Evolutionary conservation across 495 filamentous ascomycete genomes (phyloP), one percentile per base, ranked within the genome.

Genomic region (Penicillium waksmanii): DNA sequence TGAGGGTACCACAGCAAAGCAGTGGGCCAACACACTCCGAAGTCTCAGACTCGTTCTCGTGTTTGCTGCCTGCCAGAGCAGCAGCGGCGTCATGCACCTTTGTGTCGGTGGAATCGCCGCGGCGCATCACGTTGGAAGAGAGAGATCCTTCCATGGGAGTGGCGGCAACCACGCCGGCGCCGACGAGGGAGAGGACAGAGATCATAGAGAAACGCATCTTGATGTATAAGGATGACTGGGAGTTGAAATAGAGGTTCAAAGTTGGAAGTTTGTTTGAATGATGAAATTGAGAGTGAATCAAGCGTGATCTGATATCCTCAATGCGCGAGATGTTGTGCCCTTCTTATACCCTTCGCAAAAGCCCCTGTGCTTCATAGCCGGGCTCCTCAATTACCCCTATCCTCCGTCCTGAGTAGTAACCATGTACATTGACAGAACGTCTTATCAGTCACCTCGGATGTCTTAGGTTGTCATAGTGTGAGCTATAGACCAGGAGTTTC

Each of bases 1-100:
- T 68, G 13, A 77, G 64, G 11, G 58, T 57, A 13, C 68, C 64
- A 35, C 72, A 77, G 69, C 74, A 77, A 33, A 74, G 66, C 8
- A 68, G 49, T 18, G 66, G 50, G n/a, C 17, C 58, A 53, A 77
- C 42, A 43, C 74, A 75, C 3, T 73, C 55, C 8, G 60, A 60
- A 33, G 43, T 55, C 27, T 58, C 55, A 25, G 60, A 55, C 10
- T 62, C 54, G 31, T 51, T 46, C 40, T 61, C 49, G 35, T 51
- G 23, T 21, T 54, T 66, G 17, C 49, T 66, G 33, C 38, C 59
- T 9, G 35, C 25, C n/a, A 60, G 38, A 46, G 62, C 49, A 34
- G 58, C 57, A 6, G 56, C 61, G 46, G 59, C 60, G 13, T 55
- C 35, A 34, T 63, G 42, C 9, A 63, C 66, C 50, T 67, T 53